Conservation (phyloP, 2,329 filamentous ascomycete species). For the Colletotrichum sp. region DNA sequence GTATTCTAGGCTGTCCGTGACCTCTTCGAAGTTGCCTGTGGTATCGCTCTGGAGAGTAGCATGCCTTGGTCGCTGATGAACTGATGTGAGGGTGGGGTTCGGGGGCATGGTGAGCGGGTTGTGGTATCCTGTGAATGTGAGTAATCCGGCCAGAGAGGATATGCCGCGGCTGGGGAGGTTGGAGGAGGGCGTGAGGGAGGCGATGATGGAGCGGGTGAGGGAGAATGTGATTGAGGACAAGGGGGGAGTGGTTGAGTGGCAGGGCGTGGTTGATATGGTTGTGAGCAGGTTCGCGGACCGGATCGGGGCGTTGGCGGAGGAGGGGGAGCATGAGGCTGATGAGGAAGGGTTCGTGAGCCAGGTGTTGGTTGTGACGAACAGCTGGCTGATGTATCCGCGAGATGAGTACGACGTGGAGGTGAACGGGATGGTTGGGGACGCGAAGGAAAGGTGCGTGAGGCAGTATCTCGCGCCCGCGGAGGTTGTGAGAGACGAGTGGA, state of each 20-base stretch:
- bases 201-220: conserved; percentile 48
- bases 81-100: conserved; percentile 42
- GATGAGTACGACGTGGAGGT: background rate
- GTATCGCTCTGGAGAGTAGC: no score
- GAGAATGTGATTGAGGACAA: conserved; percentile 39
- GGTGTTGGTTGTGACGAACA: conserved; percentile 43
- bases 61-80: no score
- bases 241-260: conserved; percentile 62
- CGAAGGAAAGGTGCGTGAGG: conserved; percentile 50
- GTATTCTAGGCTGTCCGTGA: no score
- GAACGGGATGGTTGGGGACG: conserved; percentile 34
- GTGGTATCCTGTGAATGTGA: conserved; percentile 56
- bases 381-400: conserved; percentile 47
- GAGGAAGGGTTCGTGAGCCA: conserved; percentile 33
- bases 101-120: conserved; percentile 56
- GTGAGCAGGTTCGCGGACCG: conserved; percentile 65
- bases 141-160: conserved; percentile 38
- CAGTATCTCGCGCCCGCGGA: conserved; percentile 46
- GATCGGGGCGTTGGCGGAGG: conserved; percentile 37
- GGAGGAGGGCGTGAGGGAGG: conserved; percentile 31
- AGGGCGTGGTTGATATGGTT: conserved; percentile 69
- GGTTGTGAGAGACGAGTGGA: conserved; percentile 30
- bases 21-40: no score
- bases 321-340: conserved; percentile 16
- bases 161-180: conserved; percentile 37